Percentiles rank a stretch among this genome's conserved stretches.
Evolutionary conservation across 2,329 filamentous ascomycete genomes (phyloP).

Genomic region (Penicillium thymicola): DNA sequence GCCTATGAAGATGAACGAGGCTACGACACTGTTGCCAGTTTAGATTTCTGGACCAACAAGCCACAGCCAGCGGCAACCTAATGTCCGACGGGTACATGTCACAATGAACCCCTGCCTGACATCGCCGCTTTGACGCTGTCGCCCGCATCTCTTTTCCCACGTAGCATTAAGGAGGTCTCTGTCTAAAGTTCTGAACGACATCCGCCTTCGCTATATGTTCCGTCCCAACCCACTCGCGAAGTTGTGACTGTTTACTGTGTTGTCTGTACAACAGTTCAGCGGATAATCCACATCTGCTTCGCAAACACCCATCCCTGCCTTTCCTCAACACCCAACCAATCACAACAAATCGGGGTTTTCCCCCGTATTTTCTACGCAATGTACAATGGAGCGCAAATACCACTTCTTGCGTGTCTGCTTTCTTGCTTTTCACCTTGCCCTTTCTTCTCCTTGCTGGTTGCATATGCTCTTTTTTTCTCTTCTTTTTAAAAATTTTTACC

Average conservation of each 20-base stretch:
- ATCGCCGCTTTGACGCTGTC: not conserved
- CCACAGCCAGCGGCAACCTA: constrained; percentile 23
- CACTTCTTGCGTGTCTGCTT: constrained; percentile 30
- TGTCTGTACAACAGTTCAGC: not conserved
- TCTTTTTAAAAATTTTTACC: constrained; percentile 6
- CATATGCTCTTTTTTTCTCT: constrained; percentile 3
- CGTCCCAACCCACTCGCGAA: not conserved
- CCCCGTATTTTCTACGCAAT: constrained; percentile 24
- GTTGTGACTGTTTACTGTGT: not conserved
- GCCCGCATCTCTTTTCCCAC: not conserved
- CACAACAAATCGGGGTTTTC: constrained; percentile 3
- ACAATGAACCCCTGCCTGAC: not conserved
- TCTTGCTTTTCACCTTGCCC: constrained; percentile 12
- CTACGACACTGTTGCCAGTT: constrained; percentile 86
- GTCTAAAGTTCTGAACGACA: not conserved
- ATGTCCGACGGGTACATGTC: not conserved
- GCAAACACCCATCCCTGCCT: not conserved
- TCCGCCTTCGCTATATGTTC: not conserved
- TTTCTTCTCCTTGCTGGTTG: constrained; percentile 12
- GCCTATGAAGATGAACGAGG: constrained; percentile 95
- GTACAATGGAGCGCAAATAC: constrained; percentile 45
- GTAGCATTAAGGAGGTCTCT: not conserved
- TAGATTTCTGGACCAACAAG: constrained; percentile 87
- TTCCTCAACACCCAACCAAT: constrained; percentile 3
- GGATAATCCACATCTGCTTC: not conserved